Base-by-base conservation (phyloP, 805 yeast genomes). In the Jamesozyma jinghongensis region DNA sequence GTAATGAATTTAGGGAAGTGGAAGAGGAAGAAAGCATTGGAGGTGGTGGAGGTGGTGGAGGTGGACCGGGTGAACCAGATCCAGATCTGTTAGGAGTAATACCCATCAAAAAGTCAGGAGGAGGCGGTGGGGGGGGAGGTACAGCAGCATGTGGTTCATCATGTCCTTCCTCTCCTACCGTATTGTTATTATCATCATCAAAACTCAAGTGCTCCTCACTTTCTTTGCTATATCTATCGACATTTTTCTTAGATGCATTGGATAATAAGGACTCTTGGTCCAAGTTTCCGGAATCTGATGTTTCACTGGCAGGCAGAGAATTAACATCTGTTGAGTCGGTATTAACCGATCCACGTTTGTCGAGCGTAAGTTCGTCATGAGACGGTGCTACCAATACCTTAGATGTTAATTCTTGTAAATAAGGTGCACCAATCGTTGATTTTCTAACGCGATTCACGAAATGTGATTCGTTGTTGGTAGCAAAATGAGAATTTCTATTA, bases 1-100 rank as follows among this genome's bases (percentile, higher is more conserved):
- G 13, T n/a, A 28, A 12, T 28, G 31, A 28, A 28, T n/a, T 12
- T 6, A 28, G 16, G 5, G 31, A 28, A 5, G 31, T n/a, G 13
- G 31, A 12, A 22, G 62, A 37, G 3, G 51, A 37, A 19, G 50
- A 37, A 5, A 49, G 48, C 13, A 62, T 51, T 16, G 67, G 65
- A n/a, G 66, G 59, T 3, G 62, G 61, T 6, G 66, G 65, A 13
- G 65, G 63, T 1, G 64, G 53, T 3, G 59, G 54, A 6, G 50
- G 40, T n/a, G 40, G 42, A 34, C 34, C 29, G 13, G 38, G 13
- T 10, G 37, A 17, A 4, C 14, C 26, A 5, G 36, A 14, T 12
- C 28, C 22, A n/a, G 37, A 19, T 3, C 6, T 14, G 3, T 50
- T 50, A 19, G 48, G 42, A 5, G 55, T 54, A 10, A 5, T 13